Evolutionary conservation across 192 early-diverging fungal genomes (phyloP).

Genomic region (Geosiphon pyriformis): DNA sequence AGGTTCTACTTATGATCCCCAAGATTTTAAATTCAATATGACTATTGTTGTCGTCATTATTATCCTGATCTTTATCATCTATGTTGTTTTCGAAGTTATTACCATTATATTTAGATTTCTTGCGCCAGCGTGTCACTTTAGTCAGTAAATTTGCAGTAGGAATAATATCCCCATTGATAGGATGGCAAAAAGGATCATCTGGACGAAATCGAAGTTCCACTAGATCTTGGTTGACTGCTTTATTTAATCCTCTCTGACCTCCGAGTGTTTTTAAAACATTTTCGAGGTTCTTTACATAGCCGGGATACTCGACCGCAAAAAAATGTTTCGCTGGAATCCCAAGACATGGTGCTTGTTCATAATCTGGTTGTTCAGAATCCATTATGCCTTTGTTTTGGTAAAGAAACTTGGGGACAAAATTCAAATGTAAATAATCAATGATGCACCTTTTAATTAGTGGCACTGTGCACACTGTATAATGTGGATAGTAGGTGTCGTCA

Average conservation of each 20-base stretch:
- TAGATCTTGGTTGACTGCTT: slow-evolving; percentile 35
- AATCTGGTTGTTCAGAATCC: no score
- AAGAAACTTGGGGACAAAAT: no score
- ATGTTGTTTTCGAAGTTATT: slow-evolving; percentile 1
- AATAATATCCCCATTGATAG: slow-evolving; percentile 56
- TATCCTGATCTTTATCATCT: slow-evolving; percentile 16
- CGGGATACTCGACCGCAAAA: slow-evolving; percentile 54
- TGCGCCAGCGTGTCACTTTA: slow-evolving; percentile 49
- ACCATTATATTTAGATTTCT: slow-evolving; percentile 24
- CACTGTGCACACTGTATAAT: no score
- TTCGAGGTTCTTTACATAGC: slow-evolving; percentile 38
- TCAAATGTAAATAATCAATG: no score
- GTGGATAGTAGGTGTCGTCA: no score
- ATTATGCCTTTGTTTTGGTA: no score
- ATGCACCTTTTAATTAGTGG: no score
- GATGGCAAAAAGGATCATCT: slow-evolving; percentile 58
- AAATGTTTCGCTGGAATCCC: slow-evolving; percentile 28
- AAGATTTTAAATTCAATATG: slow-evolving; percentile 43
- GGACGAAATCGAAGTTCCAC: slow-evolving; percentile 53
- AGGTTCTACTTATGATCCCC: slow-evolving; percentile 50
- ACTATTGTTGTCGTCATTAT: slow-evolving; percentile 7
- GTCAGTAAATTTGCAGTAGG: slow-evolving; percentile 51
- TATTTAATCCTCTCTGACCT: slow-evolving; percentile 6
- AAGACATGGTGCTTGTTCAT: not conserved
- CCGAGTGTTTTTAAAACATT: slow-evolving; percentile 31